phyloP scores from a whole-genome alignment of 805 yeast species.

The Saccharomycopsis amapae region DNA sequence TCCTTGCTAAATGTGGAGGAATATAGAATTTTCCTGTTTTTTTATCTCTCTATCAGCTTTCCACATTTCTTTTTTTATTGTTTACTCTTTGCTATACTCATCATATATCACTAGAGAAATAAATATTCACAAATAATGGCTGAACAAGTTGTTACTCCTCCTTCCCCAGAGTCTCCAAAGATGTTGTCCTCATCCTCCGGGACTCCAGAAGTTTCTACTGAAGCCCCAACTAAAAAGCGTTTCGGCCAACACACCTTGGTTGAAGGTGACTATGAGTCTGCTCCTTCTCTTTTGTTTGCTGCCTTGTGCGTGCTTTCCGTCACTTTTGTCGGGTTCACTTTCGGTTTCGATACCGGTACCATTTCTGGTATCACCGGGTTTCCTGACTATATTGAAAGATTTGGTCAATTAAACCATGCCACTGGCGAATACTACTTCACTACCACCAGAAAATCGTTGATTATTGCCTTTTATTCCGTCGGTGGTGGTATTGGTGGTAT shows the following conservation, averaged over 20 bases:
- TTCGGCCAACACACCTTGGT: background rate
- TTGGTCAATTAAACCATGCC: slow-evolving; percentile 38
- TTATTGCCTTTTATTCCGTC: slow-evolving; percentile 52
- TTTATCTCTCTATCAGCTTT: too few species aligned
- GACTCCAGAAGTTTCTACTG: too few species aligned
- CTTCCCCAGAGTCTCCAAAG: too few species aligned
- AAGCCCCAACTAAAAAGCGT: too few species aligned
- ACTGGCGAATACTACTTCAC: slow-evolving; percentile 37
- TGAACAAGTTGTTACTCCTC: too few species aligned
- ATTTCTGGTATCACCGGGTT: slow-evolving; percentile 65
- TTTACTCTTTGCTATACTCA: too few species aligned
- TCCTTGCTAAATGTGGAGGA: too few species aligned
- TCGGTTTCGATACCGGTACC: slow-evolving; percentile 77
- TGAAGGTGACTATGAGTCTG: slow-evolving; percentile 2
- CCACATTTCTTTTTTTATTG: too few species aligned
- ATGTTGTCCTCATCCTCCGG: too few species aligned
- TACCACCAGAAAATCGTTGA: slow-evolving; percentile 44
- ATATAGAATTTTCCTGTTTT: too few species aligned
- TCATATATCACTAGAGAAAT: too few species aligned
- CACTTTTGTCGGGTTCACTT: slow-evolving; percentile 72
- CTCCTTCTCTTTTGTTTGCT: slow-evolving; percentile 10
- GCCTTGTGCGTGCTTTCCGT: slow-evolving; percentile 31
- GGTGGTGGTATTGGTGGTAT: slow-evolving; percentile 74
- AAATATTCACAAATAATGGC: too few species aligned
- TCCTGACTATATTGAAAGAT: slow-evolving; percentile 46